Evolutionary conservation across 225 moss, liverwort and hornwort species (phyloP), one percentile per base, ranked within the genome.

Genomic region (Sphagnum tenellum): DNA sequence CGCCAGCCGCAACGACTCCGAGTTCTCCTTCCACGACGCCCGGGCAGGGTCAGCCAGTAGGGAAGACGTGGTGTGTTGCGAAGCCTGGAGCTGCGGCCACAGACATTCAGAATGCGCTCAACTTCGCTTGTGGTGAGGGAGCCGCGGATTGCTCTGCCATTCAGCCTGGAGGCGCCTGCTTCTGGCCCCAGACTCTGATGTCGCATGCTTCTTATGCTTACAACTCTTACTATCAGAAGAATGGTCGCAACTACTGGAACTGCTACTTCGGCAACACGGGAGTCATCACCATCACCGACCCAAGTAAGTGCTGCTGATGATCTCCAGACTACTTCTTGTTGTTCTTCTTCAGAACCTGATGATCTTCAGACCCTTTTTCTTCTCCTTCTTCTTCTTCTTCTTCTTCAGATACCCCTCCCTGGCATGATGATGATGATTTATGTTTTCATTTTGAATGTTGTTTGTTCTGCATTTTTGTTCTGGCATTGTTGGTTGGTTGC

Each of bases 51-150:
- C n/a, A n/a, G 55, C n/a, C 14, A 44, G 12, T 11, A 10, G 14
- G 10, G 47, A 9, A 10, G 47, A 51, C 64, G 9, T 64, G 64
- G 64, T 64, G 64, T 44, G 64, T 64, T 47, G 64, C 48, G 46
- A 64, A 51, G 10, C 49, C 48, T 8, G 51, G 11, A 13, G 7
- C 48, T 3, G 8, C 49, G 10, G 3, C 61, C 10, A 53, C 48
- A 0, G 9, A 9, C 7, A 9, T 60, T 5, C 82, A 75, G 46
- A 10, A 29, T 49, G 82, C 66, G 11, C 54, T 82, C 29, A 75
- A 82, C 70, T 78, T 69, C 62, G 78, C 82, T 11, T 78, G 82
- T 45, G 72, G 82, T 8, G 3, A 59, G 1, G 78, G 82, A 11
- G 71, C 64, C 3, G 78, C 78, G 4, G 63, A 78, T 59, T 82